Evolutionary conservation across 257 asterid genomes (phyloP).

Genomic region (Solanum pimpinellifolium): DNA sequence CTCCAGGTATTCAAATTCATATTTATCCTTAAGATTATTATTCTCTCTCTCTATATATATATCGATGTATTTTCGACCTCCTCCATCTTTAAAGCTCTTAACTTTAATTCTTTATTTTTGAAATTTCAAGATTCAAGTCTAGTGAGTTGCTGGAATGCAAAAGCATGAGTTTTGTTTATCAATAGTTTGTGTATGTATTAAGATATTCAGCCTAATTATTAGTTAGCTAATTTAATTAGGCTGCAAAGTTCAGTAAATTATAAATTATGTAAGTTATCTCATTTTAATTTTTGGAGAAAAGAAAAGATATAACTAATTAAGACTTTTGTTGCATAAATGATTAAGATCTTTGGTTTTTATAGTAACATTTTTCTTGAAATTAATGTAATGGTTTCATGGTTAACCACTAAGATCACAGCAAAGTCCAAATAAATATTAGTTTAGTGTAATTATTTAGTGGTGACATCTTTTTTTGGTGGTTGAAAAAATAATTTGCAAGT

Average conservation of each 20-base stretch:
- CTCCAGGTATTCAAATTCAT: too few relatives aligned
- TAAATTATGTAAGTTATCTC: not conserved
- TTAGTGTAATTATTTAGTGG: not conserved
- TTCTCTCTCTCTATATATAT: too few relatives aligned
- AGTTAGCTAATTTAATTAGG: too few relatives aligned
- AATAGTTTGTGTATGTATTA: too few relatives aligned
- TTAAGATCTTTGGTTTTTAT: not conserved
- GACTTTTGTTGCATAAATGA: not conserved
- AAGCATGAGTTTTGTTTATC: too few relatives aligned
- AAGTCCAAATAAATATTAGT: not conserved
- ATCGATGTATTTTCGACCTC: not conserved
- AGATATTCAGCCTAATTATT: too few relatives aligned
- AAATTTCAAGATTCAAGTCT: not conserved
- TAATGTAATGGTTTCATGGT: not conserved
- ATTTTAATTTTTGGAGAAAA: not conserved
- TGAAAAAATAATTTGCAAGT: not conserved
- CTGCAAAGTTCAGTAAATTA: too few relatives aligned
- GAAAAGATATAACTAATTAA: not conserved
- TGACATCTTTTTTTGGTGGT: too few relatives aligned
- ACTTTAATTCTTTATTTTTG: not conserved
- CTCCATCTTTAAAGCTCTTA: not conserved
- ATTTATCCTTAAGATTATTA: too few relatives aligned
- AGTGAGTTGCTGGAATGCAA: not conserved
- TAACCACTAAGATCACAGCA: not conserved
- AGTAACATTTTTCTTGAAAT: not conserved